phyloP scores from a whole-genome alignment of 805 yeast genomes.

The Candida coquimbonensis region DNA sequence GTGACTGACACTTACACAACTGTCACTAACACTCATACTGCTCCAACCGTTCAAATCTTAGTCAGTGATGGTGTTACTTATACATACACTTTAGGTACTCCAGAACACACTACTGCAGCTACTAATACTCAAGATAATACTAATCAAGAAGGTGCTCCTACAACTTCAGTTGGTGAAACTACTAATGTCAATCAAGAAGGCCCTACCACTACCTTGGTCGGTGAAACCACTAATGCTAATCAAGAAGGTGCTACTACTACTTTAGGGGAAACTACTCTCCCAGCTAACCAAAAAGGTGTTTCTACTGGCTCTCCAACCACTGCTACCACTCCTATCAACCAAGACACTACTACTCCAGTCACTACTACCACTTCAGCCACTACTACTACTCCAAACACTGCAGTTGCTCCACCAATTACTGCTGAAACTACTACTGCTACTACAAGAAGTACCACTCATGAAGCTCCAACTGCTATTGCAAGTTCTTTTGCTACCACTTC shows the following conservation, averaged over 20 bases:
- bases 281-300: background rate
- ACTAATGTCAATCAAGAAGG: background rate
- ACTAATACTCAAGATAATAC: slow-evolving; percentile 2
- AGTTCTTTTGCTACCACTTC: slow-evolving; percentile 26
- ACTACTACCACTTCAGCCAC: slow-evolving; percentile 7
- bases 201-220: slow-evolving; percentile 1
- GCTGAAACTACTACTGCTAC: slow-evolving; percentile 12
- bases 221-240: slow-evolving; percentile 1
- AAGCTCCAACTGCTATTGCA: slow-evolving; percentile 27
- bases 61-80: slow-evolving; percentile 31
- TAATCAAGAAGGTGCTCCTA: background rate
- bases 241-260: no score
- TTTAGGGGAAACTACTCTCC: no score
- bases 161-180: slow-evolving; percentile 3
- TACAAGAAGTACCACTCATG: slow-evolving; percentile 17
- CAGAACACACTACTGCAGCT: background rate
- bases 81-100: slow-evolving; percentile 26
- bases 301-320: slow-evolving; percentile 10
- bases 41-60: slow-evolving; percentile 34
- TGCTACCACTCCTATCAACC: slow-evolving; percentile 6
- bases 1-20: slow-evolving; percentile 35
- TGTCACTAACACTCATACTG: slow-evolving; percentile 30
- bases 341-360: no score
- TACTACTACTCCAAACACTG: slow-evolving; percentile 1
- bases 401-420: slow-evolving; percentile 2